Evolutionary conservation across 192 early-diverging fungal species (phyloP).

Genomic region (Dispira simplex): DNA sequence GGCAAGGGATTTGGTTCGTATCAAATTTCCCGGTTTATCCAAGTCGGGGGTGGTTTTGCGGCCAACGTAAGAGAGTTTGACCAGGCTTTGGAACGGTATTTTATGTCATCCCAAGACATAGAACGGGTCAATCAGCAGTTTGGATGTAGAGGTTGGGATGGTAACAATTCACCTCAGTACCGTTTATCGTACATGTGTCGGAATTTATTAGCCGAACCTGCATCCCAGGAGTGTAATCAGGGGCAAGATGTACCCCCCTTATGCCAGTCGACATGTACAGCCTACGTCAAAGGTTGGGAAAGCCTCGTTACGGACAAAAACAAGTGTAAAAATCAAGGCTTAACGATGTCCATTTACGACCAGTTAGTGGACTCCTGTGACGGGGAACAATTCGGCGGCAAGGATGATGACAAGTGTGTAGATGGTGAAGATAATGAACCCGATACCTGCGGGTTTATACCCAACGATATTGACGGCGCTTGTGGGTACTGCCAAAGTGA

Average conservation of each 20-base stretch:
- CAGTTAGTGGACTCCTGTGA: not conserved
- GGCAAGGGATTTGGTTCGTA: slow-evolving; percentile 17
- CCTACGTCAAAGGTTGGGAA: slow-evolving; percentile 7
- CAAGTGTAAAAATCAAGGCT: not conserved
- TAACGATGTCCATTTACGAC: not conserved
- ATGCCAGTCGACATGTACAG: not conserved
- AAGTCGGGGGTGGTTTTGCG: slow-evolving; percentile 15
- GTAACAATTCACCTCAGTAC: slow-evolving; percentile 16
- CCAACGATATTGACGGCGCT: not conserved
- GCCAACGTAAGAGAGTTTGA: slow-evolving; percentile 16
- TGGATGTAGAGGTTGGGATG: slow-evolving; percentile 20
- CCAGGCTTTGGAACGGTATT: slow-evolving; percentile 18
- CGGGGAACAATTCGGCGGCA: not conserved
- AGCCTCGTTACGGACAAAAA: not conserved
- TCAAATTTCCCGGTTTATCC: slow-evolving; percentile 16
- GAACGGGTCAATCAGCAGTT: slow-evolving; percentile 18
- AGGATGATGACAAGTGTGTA: not conserved
- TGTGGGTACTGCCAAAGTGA: not conserved
- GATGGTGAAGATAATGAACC: slow-evolving; percentile 8
- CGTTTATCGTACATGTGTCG: slow-evolving; percentile 24
- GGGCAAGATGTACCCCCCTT: slow-evolving; percentile 11
- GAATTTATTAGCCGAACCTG: slow-evolving; percentile 18
- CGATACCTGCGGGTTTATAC: slow-evolving; percentile 10
- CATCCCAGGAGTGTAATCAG: slow-evolving; percentile 16
- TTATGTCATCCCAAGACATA: slow-evolving; percentile 17